phyloP scores from a whole-genome alignment of 163 green algal genomes.

The Chloroidium sp. region DNA sequence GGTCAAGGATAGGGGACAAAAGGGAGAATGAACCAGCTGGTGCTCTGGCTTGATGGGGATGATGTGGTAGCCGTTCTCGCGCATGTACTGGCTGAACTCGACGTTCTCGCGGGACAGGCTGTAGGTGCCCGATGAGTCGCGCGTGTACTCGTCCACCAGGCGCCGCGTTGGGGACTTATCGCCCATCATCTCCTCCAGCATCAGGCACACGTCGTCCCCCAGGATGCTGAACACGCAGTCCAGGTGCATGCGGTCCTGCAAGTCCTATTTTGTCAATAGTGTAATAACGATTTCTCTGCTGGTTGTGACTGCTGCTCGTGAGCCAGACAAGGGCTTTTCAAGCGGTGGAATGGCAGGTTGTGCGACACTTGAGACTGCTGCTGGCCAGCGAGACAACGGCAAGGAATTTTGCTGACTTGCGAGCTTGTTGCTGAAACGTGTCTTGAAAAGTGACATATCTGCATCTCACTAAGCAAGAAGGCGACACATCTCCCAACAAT shows the following conservation, averaged over 20 bases:
- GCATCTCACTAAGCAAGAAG: no score
- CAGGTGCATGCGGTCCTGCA: conserved; percentile 94
- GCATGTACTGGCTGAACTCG: conserved; percentile 78
- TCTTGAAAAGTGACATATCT: no score
- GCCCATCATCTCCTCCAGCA: conserved; percentile 88
- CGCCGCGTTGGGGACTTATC: conserved; percentile 56
- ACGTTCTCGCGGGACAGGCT: conserved; percentile 33
- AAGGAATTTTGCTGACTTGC: no score
- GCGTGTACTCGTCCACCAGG: conserved; percentile 82
- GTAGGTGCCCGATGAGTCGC: conserved; percentile 36
- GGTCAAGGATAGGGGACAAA: not conserved
- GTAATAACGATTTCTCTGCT: no score
- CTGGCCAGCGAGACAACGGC: no score
- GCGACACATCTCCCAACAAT: no score
- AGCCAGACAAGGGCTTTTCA: no score
- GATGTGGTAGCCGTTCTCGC: conserved; percentile 79
- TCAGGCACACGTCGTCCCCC: conserved; percentile 73
- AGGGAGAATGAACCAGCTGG: conserved; percentile 50
- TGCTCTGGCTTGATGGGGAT: conserved; percentile 77
- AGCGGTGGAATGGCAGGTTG: no score
- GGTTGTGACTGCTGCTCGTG: no score
- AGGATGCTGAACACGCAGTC: conserved; percentile 92
- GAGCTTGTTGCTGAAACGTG: no score
- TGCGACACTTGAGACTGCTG: no score
- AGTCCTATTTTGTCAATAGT: no score